Percentiles rank a stretch among this genome's conserved stretches.
Conservation (phyloP, 108 stramenopile genomes). For the Pseudonitzschia delicatissima region DNA sequence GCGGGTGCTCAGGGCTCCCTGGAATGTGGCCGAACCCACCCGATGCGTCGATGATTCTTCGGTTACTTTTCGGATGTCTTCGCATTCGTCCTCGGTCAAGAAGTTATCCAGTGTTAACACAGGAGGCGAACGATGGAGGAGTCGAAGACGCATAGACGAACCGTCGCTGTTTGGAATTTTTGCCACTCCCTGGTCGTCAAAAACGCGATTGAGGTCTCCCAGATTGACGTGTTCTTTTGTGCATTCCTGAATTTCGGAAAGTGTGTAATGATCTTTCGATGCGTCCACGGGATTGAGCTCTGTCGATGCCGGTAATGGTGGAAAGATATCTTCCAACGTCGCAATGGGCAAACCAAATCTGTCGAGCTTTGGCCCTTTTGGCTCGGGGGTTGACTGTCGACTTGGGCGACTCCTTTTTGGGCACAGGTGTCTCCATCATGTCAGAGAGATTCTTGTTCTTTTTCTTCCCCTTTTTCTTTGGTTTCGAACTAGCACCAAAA, state of each 20-base stretch:
- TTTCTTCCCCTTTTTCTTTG: conserved; percentile 11
- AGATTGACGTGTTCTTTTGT: conserved; percentile 51
- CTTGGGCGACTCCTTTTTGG: background rate
- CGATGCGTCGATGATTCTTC: conserved; percentile 16
- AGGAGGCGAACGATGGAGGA: conserved; percentile 73
- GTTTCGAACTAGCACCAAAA: conserved; percentile 1
- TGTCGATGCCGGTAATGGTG: conserved; percentile 52
- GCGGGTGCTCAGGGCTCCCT: conserved; percentile 49
- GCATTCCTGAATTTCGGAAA: conserved; percentile 35
- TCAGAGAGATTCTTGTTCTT: background rate
- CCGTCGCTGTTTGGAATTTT: conserved; percentile 16
- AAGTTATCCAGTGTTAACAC: conserved; percentile 72
- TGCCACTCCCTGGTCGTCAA: conserved; percentile 58
- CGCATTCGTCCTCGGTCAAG: conserved; percentile 58
- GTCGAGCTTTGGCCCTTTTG: conserved; percentile 43
- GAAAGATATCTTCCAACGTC: conserved; percentile 73
- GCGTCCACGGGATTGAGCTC: conserved; percentile 34
- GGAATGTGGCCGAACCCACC: conserved; percentile 64
- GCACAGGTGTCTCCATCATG: background rate
- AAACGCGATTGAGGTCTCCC: conserved; percentile 29
- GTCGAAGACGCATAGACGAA: conserved; percentile 38
- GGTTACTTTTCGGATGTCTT: conserved; percentile 31
- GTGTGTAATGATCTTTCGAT: conserved; percentile 23
- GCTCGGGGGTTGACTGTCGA: background rate
- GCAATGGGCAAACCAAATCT: conserved; percentile 75